Base-by-base conservation (phyloP, 495 filamentous ascomycete genomes). In the Talaromyces borbonicus region DNA sequence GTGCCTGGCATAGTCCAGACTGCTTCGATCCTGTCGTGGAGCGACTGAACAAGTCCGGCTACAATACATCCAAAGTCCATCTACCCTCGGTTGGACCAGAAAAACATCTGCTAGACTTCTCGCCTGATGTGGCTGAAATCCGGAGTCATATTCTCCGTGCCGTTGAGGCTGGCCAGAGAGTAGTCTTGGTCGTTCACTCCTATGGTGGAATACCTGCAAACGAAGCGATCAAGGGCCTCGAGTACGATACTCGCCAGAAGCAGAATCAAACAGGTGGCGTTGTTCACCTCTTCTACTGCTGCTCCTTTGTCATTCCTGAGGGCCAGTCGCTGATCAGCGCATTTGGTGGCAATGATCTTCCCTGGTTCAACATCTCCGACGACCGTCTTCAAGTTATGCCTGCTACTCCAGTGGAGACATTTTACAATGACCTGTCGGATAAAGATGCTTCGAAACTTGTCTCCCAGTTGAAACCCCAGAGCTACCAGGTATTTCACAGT, bases 131-230 rank as follows among this genome's bases (percentile, higher is more conserved):
- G n/a, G 29, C 23, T 3, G 18, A 39, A 35, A 18, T 37, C 30
- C 40, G 40, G 33, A 36, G 38, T 48, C 38, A 46, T 18, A 43
- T 57, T 35, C 25, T 29, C 37, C 14, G 38, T 26, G 30, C 55
- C 27, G 43, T 37, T 33, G 37, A 44, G n/a, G 1, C 9, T 7
- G 54, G 43, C 48, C 38, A 41, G 4, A n/a, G 49, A n/a, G 20
- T 59, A 9, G 43, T 61, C 30, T 41, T 76, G 8, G 68, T 74
- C 0, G 53, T 59, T 37, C 72, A 77, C 49, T 62, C 57, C 4
- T 63, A 63, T 50, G 56, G 63, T 19, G 64, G 69, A 8, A 40
- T 67, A 16, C 58, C 67, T 22, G 62, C 66, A 15, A 54, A 56
- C 5, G 62, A 65, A 22, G 72, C 69, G n/a, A 49, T 67, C 3